Percentiles rank a stretch among this genome's conserved stretches.
Evolutionary conservation across 2,329 filamentous ascomycete genomes (phyloP).

Genomic region (Polychaeton citri): DNA sequence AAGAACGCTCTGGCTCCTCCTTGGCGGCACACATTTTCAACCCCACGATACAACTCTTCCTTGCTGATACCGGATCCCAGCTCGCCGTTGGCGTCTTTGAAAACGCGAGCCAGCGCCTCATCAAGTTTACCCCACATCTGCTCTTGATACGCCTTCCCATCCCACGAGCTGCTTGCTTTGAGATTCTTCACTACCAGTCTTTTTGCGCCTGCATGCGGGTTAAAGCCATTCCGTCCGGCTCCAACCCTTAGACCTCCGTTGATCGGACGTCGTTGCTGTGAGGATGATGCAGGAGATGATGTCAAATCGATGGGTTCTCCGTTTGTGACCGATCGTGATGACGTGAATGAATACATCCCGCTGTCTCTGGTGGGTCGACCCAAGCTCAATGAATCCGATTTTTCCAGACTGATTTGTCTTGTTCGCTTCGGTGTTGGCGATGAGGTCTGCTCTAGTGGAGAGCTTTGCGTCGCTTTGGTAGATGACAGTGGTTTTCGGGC

Average conservation of each 20-base stretch:
- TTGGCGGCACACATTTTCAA: slow-evolving; percentile 81
- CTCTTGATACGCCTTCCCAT: slow-evolving; percentile 65
- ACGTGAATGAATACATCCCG: slow-evolving; percentile 43
- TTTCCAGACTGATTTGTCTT: no score
- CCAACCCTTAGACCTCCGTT: slow-evolving; percentile 17
- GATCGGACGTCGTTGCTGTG: slow-evolving; percentile 11
- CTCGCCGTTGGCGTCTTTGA: slow-evolving; percentile 46
- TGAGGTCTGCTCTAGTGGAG: no score
- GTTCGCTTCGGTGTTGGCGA: no score
- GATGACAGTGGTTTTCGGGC: no score
- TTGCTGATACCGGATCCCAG: slow-evolving; percentile 48
- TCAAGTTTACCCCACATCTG: slow-evolving; percentile 64
- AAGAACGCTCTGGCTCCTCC: slow-evolving; percentile 58
- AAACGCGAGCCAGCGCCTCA: slow-evolving; percentile 58
- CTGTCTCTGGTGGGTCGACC: slow-evolving; percentile 19
- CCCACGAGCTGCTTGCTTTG: slow-evolving; percentile 47
- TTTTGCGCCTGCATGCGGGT: slow-evolving; percentile 63
- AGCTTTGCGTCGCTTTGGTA: no score
- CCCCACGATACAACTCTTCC: slow-evolving; percentile 77
- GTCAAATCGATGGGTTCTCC: slow-evolving; percentile 31
- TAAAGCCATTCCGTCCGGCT: slow-evolving; percentile 37
- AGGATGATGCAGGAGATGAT: slow-evolving; percentile 19
- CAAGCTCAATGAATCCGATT: no score
- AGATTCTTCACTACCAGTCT: slow-evolving; percentile 93
- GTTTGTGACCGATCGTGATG: slow-evolving; percentile 21